Conservation (phyloP, 768 basidiomycete species). For the Agrocybe praecox region DNA sequence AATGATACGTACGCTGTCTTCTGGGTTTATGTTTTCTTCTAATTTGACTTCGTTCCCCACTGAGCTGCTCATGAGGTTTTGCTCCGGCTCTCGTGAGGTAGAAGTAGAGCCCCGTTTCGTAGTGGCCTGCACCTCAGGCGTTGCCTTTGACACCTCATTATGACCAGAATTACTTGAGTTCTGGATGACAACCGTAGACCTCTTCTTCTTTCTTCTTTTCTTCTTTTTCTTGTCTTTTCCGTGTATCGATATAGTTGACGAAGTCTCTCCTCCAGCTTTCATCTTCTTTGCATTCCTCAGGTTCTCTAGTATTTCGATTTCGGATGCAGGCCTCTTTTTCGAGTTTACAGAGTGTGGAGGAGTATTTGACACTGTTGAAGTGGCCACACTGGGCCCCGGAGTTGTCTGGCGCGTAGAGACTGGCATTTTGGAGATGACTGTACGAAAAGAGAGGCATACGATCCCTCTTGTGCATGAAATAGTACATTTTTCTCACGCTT, state of each 20-base stretch:
- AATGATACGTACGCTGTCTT: slow-evolving; percentile 20
- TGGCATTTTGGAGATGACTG: slow-evolving; percentile 15
- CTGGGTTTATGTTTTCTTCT: slow-evolving; percentile 10
- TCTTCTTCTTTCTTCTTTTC: slow-evolving; percentile 38
- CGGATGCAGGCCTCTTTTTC: slow-evolving; percentile 34
- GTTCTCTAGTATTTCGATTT: slow-evolving; percentile 27
- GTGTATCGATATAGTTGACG: slow-evolving; percentile 12
- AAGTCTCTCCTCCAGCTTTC: slow-evolving; percentile 24
- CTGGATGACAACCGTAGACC: slow-evolving; percentile 31
- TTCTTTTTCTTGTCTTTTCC: slow-evolving; percentile 36
- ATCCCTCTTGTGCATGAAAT: neutral
- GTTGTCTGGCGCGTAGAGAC: slow-evolving; percentile 36
- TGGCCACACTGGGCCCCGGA: slow-evolving; percentile 27
- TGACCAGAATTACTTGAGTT: neutral
- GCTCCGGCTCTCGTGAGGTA: no score
- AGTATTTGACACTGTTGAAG: slow-evolving; percentile 6
- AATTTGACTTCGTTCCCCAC: neutral
- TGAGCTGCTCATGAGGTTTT: neutral
- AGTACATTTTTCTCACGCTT: neutral
- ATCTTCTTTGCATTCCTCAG: slow-evolving; percentile 31
- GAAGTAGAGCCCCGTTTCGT: neutral
- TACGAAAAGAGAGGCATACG: neutral
- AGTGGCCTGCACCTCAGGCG: neutral
- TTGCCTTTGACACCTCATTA: neutral
- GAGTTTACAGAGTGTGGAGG: slow-evolving; percentile 23